Conservation (phyloP, 1,284 basidiomycete species). For the Ceratobasidium sp. region DNA sequence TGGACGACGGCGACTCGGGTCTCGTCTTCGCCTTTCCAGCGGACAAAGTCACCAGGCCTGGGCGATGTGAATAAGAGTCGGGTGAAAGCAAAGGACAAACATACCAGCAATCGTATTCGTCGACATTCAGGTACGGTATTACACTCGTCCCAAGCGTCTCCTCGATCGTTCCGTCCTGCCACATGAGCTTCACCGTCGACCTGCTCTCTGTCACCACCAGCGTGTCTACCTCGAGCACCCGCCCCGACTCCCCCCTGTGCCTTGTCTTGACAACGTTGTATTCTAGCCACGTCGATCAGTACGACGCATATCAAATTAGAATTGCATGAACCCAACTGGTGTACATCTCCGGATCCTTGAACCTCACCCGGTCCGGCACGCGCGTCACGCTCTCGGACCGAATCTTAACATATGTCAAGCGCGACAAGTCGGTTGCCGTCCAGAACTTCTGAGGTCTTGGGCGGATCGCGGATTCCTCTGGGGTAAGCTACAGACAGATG, state of each 20-base stretch:
- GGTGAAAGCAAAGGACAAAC: slow-evolving; percentile 50
- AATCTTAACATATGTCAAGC: slow-evolving; percentile 73
- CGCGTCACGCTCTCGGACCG: slow-evolving; percentile 71
- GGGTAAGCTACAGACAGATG: slow-evolving; percentile 63
- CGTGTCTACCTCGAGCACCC: slow-evolving; percentile 62
- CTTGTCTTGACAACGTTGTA: slow-evolving; percentile 21
- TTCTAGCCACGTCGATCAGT: slow-evolving; percentile 9
- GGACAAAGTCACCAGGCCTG: slow-evolving; percentile 91
- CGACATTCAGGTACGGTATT: slow-evolving; percentile 84
- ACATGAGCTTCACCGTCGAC: slow-evolving; percentile 78
- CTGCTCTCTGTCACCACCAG: slow-evolving; percentile 76
- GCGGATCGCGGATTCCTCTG: slow-evolving; percentile 64
- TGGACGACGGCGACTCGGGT: slow-evolving; percentile 81
- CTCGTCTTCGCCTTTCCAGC: slow-evolving; percentile 83
- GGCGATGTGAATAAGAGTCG: background rate
- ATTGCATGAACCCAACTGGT: slow-evolving; percentile 37
- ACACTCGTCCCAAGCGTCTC: slow-evolving; percentile 70
- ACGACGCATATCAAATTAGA: background rate
- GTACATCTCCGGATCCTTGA: slow-evolving; percentile 58
- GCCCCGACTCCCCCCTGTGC: slow-evolving; percentile 32
- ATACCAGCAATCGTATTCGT: slow-evolving; percentile 87
- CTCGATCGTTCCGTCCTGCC: slow-evolving; percentile 85
- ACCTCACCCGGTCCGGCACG: slow-evolving; percentile 59
- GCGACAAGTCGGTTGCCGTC: slow-evolving; percentile 70
- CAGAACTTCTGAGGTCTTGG: slow-evolving; percentile 80